A percentile compares a stretch with the other conserved stretches of the same genome.
phyloP scores from a whole-genome alignment of 23 red algal species.

The Cyanidiococcus yangmingshanensis region DNA sequence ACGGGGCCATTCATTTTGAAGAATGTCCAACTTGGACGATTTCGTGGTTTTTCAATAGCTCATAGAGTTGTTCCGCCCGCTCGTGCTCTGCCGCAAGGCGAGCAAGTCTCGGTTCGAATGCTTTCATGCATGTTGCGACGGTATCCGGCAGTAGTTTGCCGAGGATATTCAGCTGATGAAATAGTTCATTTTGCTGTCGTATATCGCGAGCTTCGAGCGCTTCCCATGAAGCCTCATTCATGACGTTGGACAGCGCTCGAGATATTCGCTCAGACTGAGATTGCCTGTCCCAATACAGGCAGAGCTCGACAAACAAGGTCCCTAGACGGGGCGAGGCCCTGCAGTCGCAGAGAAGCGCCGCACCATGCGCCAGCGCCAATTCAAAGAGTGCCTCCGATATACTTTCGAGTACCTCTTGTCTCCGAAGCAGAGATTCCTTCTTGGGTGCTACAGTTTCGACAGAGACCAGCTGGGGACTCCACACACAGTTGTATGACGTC shows the following conservation, averaged over 20 bases:
- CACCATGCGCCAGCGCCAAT: background rate
- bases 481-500: background rate
- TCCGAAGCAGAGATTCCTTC: background rate
- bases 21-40: no score
- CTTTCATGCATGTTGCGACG: background rate
- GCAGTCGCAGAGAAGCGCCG: background rate
- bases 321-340: background rate
- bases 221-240: background rate
- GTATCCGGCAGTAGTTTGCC: background rate
- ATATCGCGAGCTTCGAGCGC: background rate
- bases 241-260: background rate
- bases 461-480: background rate
- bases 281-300: background rate
- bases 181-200: background rate
- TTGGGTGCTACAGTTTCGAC: background rate
- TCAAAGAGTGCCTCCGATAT: background rate
- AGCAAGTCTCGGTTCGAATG: background rate
- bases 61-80: background rate
- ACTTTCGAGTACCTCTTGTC: background rate
- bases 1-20: no score
- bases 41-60: no score
- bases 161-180: background rate
- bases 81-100: background rate
- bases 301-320: background rate
- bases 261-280: background rate